These are phyloP conservation scores for Tetraselmis chui DNA, from an alignment of 139 green algal genomes.

Conservation along the genomic window DNA sequence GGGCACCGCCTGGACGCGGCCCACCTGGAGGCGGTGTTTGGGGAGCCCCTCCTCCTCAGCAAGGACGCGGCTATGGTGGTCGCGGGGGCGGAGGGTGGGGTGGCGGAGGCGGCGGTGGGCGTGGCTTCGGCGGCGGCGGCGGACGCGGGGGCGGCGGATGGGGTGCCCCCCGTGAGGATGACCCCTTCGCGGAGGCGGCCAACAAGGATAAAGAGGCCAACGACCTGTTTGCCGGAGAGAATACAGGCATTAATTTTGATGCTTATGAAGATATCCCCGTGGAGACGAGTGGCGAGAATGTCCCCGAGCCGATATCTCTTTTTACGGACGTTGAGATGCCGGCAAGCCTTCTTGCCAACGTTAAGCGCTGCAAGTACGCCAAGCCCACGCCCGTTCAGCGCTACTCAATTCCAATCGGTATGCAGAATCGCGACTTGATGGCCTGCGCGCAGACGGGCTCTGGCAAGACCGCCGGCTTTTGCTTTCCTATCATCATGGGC, in stretches of 20 bases:
- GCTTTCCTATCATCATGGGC: constrained; percentile 95
- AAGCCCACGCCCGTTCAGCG: constrained; percentile 97
- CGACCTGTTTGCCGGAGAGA: constrained; percentile 71
- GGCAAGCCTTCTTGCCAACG: constrained; percentile 72
- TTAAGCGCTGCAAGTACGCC: constrained; percentile 91
- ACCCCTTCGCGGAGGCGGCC: constrained; percentile 16
- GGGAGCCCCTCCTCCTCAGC: neutral
- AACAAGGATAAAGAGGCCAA: constrained; percentile 26
- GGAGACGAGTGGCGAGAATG: constrained; percentile 75
- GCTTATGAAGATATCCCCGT: constrained; percentile 97
- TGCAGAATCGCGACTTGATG: constrained; percentile 92
- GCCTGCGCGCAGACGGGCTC: constrained; percentile 93
- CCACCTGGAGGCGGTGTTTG: constrained; percentile 2
- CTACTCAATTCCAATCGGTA: constrained; percentile 93
- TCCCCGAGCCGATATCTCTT: constrained; percentile 64
- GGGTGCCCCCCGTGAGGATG: constrained; percentile 11
- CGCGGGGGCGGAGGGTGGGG: constrained; percentile 20
- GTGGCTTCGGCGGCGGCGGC: constrained; percentile 25
- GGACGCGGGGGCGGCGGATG: constrained; percentile 21
- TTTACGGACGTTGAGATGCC: constrained; percentile 86
- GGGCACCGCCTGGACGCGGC: constrained; percentile 2
- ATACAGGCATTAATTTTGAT: constrained; percentile 76
- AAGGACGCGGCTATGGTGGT: neutral
- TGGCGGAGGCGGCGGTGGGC: constrained; percentile 21
- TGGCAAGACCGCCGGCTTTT: constrained; percentile 98